These are phyloP conservation scores for Thermoascus crustaceus DNA, from an alignment of 2,329 filamentous ascomycete species.

Conservation along the genomic window DNA sequence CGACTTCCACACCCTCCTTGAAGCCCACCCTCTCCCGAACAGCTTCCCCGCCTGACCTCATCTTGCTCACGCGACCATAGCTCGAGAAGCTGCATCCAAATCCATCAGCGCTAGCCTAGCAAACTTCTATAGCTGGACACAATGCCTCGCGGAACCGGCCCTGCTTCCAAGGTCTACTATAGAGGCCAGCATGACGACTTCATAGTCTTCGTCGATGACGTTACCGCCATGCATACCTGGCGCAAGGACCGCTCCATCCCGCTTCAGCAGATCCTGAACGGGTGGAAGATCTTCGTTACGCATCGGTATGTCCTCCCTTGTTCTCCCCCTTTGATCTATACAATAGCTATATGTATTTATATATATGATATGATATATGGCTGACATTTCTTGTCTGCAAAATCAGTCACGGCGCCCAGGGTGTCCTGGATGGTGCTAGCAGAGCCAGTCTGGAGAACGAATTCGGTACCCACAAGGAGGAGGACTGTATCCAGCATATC, in stretches of 20 bases:
- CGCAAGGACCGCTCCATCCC: conserved; percentile 69
- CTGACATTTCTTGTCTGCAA: background rate
- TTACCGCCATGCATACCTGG: conserved; percentile 57
- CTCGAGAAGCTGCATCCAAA: background rate
- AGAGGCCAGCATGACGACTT: conserved; percentile 67
- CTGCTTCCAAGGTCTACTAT: conserved; percentile 73
- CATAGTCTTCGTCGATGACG: conserved; percentile 56
- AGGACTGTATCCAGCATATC: conserved; percentile 75
- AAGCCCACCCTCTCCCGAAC: too few relatives aligned
- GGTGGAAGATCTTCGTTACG: conserved; percentile 83
- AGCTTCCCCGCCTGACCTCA: background rate
- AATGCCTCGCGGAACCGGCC: conserved; percentile 65
- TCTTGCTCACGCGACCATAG: background rate
- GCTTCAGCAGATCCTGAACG: conserved; percentile 73
- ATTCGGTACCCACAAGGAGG: conserved; percentile 73
- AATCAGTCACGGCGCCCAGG: conserved; percentile 76
- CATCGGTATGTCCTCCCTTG: conserved; percentile 62
- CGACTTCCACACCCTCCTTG: background rate
- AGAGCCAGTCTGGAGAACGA: conserved; percentile 70
- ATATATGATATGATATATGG: too few relatives aligned
- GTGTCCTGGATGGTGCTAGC: conserved; percentile 66
- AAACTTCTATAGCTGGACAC: conserved; percentile 13
- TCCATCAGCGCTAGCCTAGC: background rate
- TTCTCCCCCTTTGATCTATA: background rate
- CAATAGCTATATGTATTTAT: background rate